Evolutionary conservation across 768 basidiomycete genomes (phyloP).

Genomic region (Macrolepiota dolichaula): DNA sequence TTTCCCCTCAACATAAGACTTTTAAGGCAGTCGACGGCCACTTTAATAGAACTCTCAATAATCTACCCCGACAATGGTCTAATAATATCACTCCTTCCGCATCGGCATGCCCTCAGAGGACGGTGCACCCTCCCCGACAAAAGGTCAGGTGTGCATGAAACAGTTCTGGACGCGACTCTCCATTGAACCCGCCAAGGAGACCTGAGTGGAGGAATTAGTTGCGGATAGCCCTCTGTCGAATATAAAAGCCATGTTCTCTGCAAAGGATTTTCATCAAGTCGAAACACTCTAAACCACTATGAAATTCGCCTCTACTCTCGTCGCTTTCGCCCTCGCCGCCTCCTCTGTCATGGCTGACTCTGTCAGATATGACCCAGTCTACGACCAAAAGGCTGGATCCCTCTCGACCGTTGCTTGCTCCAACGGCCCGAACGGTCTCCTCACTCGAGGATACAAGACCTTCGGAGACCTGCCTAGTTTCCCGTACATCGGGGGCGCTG

Average conservation of each 20-base stretch:
- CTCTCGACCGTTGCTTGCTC: slow-evolving; percentile 44
- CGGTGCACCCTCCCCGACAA: neutral
- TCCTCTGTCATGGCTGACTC: slow-evolving; percentile 23
- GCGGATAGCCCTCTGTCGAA: neutral
- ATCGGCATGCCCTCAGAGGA: neutral
- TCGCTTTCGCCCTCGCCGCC: slow-evolving; percentile 21
- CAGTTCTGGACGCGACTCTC: neutral
- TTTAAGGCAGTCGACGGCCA: neutral
- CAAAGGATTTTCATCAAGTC: neutral
- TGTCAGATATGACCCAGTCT: slow-evolving; percentile 42
- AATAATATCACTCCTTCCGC: neutral
- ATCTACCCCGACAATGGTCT: neutral
- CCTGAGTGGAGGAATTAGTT: neutral
- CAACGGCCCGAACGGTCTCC: slow-evolving; percentile 48
- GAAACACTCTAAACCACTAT: slow-evolving; percentile 19
- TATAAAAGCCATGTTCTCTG: neutral
- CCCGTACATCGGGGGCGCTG: slow-evolving; percentile 56
- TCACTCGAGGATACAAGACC: slow-evolving; percentile 42
- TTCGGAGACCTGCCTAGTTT: slow-evolving; percentile 53
- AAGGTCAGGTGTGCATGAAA: slow-evolving; percentile 2
- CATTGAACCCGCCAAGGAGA: neutral
- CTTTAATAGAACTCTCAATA: neutral
- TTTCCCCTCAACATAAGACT: neutral
- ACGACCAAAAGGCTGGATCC: slow-evolving; percentile 40
- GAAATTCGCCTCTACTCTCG: slow-evolving; percentile 27